Conservation (phyloP, 768 basidiomycete species). For the Agrocybe praecox region DNA sequence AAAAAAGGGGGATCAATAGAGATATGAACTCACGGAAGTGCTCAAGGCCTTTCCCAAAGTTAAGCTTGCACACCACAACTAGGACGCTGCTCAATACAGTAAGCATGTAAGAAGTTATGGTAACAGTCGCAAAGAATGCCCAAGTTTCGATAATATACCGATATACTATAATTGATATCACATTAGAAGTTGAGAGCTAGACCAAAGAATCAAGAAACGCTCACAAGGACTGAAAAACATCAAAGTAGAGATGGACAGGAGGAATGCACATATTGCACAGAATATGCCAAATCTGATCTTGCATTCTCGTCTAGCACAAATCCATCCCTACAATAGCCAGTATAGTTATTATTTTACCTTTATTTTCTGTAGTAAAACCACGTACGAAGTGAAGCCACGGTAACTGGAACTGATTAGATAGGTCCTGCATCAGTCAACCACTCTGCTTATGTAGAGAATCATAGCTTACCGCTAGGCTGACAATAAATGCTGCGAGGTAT, state of each 20-base stretch:
- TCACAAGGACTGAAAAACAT: constrained; percentile 46
- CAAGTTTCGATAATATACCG: constrained; percentile 44
- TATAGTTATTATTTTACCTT: neutral
- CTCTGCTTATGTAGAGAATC: neutral
- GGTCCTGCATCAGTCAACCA: too few relatives aligned
- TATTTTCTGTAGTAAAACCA: too few relatives aligned
- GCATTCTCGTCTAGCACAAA: constrained; percentile 47
- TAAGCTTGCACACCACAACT: constrained; percentile 49
- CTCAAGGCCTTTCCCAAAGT: constrained; percentile 57
- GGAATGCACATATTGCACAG: constrained; percentile 34
- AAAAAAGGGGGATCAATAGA: neutral
- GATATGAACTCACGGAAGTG: constrained; percentile 45
- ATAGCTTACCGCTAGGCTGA: constrained; percentile 41
- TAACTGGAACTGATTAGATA: constrained; percentile 32
- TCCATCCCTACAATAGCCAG: constrained; percentile 42
- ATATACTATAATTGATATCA: constrained; percentile 32
- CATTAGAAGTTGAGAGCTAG: neutral
- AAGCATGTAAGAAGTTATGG: constrained; percentile 43
- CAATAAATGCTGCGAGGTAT: constrained; percentile 43
- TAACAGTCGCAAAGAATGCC: constrained; percentile 51
- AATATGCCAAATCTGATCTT: constrained; percentile 40
- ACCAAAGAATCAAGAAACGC: constrained; percentile 16
- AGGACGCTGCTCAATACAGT: constrained; percentile 41
- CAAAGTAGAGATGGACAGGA: constrained; percentile 38
- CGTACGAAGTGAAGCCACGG: constrained; percentile 50